Evolutionary conservation across 768 basidiomycete species (phyloP).

Genomic region (Clavaria fumosa): DNA sequence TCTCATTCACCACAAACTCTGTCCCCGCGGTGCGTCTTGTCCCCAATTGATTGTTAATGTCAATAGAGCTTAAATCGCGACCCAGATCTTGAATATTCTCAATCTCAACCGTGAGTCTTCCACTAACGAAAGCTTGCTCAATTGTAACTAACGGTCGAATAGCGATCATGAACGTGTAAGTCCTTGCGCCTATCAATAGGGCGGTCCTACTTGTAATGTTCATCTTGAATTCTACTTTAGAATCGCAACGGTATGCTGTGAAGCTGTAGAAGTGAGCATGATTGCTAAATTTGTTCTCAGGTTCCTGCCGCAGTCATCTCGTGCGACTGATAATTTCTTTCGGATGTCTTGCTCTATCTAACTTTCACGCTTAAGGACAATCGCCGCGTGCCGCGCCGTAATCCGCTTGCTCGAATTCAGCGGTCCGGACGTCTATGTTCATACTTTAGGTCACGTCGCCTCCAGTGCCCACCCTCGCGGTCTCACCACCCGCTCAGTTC

Average conservation of each 20-base stretch:
- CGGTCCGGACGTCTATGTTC: constrained; percentile 28
- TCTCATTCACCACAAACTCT: constrained; percentile 50
- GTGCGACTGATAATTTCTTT: constrained; percentile 21
- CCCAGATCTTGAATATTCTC: constrained; percentile 38
- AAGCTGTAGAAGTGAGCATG: neutral
- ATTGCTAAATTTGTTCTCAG: constrained; percentile 14
- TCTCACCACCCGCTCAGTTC: constrained; percentile 17
- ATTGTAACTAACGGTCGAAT: no score
- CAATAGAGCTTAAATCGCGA: no score
- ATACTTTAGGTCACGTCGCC: constrained; percentile 28
- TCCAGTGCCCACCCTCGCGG: constrained; percentile 20
- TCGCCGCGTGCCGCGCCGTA: constrained; percentile 54
- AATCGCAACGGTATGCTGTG: constrained; percentile 32
- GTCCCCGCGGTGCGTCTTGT: constrained; percentile 32
- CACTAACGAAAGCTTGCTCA: neutral
- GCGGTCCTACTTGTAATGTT: neutral
- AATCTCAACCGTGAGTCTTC: constrained; percentile 39
- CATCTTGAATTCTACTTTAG: constrained; percentile 16
- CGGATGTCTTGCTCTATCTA: neutral
- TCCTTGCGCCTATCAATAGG: constrained; percentile 8
- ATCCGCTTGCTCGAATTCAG: constrained; percentile 48
- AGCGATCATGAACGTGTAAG: constrained; percentile 54
- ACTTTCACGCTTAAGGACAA: constrained; percentile 23
- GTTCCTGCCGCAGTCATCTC: constrained; percentile 53
- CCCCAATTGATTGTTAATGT: neutral